Evolutionary conservation across 2,329 filamentous ascomycete genomes (phyloP), one percentile per base, ranked within the genome.

Genomic region (Trichoderma gracile): DNA sequence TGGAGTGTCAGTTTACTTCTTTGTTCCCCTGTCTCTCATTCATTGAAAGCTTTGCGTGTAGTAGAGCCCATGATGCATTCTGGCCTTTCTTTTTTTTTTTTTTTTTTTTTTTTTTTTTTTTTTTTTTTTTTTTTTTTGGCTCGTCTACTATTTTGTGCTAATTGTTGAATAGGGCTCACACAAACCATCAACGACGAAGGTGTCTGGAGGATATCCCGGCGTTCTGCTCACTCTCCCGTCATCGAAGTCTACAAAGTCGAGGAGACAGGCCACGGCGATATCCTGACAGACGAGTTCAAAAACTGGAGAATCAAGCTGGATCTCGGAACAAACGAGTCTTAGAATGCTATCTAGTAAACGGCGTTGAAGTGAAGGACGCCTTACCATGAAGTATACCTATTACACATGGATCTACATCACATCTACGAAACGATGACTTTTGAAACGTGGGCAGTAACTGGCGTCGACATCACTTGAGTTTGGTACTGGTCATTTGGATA

Each of bases 151-250:
- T 17, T 23, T 23, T 21, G 9, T n/a, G 3, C 27, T 30, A 9
- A 38, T 3, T 14, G 30, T 38, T 14, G 33, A 3, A 4, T 14
- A 92, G 89, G 89, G 81, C 75, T 89, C 72, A 81, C 86, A 66
- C 83, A 84, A 47, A 81, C 81, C 0, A 86, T 88, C 21, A 86
- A 81, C 19, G 89, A 91, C 55, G 84, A 87, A 45, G 92, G 92
- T 0, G 88, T 96, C 2, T 98, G 92, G 90, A 86, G 88, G 67
- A 91, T 99, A 71, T 81, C 86, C 55, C 85, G 92, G 65, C 79
- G 76, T 61, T 12, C 10, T 12, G 85, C 89, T 60, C 84, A 85
- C 45, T 84, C 85, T 0, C 80, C 84, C 1, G 76, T 78, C 6
- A 90, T 98, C 66, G 90, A 95, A 70, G 84, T 96, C 0, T 89